Percentiles rank a stretch among this genome's conserved stretches.
Conservation (phyloP, 257 asterid species). For the Gardenia jasminoides region DNA sequence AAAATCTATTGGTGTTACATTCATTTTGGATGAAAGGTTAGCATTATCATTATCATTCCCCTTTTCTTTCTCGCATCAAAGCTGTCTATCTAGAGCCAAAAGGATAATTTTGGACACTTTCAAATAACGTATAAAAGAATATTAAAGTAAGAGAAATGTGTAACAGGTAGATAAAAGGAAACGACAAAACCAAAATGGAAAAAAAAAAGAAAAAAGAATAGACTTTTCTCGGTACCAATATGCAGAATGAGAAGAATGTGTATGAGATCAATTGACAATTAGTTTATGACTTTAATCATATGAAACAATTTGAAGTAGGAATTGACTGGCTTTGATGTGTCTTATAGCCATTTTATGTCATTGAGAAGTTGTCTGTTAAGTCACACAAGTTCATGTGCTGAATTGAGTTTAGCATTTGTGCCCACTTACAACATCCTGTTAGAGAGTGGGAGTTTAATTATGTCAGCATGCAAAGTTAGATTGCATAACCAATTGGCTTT, state of each 20-base stretch:
- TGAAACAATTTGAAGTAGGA: too few species aligned
- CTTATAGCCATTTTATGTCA: too few species aligned
- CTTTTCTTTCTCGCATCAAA: neutral
- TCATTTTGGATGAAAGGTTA: neutral
- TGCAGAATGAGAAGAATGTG: too few species aligned
- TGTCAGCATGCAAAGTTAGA: neutral
- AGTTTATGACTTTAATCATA: too few species aligned
- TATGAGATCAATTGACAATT: too few species aligned
- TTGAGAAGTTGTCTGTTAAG: too few species aligned
- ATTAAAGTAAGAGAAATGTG: neutral
- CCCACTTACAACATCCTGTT: neutral
- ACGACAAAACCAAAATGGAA: neutral
- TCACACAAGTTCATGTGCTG: too few species aligned
- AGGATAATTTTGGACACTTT: constrained; percentile 10
- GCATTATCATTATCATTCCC: neutral
- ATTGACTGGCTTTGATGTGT: too few species aligned
- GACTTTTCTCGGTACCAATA: too few species aligned
- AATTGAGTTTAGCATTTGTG: neutral
- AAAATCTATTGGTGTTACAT: too few species aligned
- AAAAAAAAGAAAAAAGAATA: too few species aligned
- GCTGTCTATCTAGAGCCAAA: neutral
- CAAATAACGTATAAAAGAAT: neutral
- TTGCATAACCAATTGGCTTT: neutral
- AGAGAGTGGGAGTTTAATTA: neutral
- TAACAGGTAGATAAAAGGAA: neutral